Conservation (phyloP, 768 basidiomycete genomes). For the Lactifluus pinguis region DNA sequence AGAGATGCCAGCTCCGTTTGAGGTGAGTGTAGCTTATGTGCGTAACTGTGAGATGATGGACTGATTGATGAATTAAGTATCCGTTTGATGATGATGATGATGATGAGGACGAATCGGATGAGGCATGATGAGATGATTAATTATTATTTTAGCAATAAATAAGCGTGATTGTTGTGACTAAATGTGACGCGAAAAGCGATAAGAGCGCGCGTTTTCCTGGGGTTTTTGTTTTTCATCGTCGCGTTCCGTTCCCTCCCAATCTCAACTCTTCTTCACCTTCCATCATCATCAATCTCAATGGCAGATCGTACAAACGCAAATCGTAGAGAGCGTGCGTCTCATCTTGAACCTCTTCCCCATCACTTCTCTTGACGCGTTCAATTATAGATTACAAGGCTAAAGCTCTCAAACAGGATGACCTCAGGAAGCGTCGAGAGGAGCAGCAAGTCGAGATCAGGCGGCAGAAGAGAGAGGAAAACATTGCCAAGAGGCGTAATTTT, state of each 20-base stretch:
- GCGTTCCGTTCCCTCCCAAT: background rate
- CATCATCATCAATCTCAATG: conserved; percentile 12
- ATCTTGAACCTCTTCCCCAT: background rate
- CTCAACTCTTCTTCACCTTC: background rate
- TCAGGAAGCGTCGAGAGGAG: conserved; percentile 93
- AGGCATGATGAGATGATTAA: conserved; percentile 26
- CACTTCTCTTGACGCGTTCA: conserved; percentile 30
- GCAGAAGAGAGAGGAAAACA: conserved; percentile 97
- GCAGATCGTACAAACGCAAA: conserved; percentile 15
- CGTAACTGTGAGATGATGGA: conserved; percentile 3
- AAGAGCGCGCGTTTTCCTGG: background rate
- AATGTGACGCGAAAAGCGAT: conserved; percentile 4
- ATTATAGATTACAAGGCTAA: conserved; percentile 81
- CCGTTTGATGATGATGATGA: conserved; percentile 55
- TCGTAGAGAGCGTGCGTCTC: conserved; percentile 18
- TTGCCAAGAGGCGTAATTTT: conserved; percentile 94
- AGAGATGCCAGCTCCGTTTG: conserved; percentile 70
- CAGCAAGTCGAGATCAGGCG: conserved; percentile 98
- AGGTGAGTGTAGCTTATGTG: conserved; percentile 42
- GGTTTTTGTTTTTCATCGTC: conserved; percentile 10
- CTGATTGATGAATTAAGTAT: conserved; percentile 44
- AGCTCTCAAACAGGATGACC: conserved; percentile 84
- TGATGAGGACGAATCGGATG: background rate
- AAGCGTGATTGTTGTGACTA: conserved; percentile 12
- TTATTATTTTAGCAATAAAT: background rate